Percentiles rank a stretch among this genome's conserved stretches.
Evolutionary conservation across 2,329 filamentous ascomycete species (phyloP).

Genomic region (Leptographium flavum): DNA sequence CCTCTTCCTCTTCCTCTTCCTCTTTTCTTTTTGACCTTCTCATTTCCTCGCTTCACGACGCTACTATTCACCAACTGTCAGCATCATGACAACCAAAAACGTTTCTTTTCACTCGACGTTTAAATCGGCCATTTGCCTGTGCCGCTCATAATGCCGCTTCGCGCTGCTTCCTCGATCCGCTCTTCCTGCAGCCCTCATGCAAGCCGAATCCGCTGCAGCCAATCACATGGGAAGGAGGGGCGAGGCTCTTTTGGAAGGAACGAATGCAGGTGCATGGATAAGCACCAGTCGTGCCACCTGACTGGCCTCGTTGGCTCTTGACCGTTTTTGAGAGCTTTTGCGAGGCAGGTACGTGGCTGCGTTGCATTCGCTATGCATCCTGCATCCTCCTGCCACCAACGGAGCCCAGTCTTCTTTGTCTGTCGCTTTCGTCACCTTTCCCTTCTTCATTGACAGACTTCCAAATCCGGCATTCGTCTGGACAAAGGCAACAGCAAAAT

Average conservation of each 20-base stretch:
- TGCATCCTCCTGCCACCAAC: neutral
- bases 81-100: too few relatives aligned
- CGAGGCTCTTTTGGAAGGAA: neutral
- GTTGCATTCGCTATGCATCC: neutral
- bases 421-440: neutral
- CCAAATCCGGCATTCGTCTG: too few relatives aligned
- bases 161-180: neutral
- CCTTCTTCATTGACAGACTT: neutral
- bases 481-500: too few relatives aligned
- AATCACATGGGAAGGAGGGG: neutral
- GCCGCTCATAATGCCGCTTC: neutral
- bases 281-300: neutral
- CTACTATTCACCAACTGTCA: too few relatives aligned
- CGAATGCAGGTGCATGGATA: neutral
- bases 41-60: too few relatives aligned
- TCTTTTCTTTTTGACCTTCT: too few relatives aligned
- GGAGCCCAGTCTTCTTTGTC: neutral
- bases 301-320: neutral
- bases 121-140: neutral
- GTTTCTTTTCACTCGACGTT: too few relatives aligned
- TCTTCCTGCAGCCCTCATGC: neutral
- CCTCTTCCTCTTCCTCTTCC: too few relatives aligned
- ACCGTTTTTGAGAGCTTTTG: neutral
- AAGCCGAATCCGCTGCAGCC: neutral
- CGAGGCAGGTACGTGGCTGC: neutral